phyloP scores from a whole-genome alignment of 768 basidiomycete genomes.

The Podaxis sp. region DNA sequence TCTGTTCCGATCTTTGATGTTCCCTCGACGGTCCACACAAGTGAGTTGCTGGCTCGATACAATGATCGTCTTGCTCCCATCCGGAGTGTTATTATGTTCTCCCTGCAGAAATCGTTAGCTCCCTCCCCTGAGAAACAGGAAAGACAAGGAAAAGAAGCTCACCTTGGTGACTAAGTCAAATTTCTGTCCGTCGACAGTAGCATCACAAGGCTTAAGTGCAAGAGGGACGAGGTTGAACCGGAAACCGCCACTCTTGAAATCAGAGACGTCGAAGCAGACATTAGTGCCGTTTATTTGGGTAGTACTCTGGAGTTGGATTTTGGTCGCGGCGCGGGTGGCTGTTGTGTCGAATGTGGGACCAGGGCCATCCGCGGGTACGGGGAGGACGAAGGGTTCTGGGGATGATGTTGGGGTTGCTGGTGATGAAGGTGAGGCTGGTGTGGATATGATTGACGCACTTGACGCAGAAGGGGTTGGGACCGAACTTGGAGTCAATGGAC shows the following conservation, averaged over 20 bases:
- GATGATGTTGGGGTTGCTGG: neutral
- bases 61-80: slow-evolving; percentile 22
- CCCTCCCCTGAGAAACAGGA: neutral
- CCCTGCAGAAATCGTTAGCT: slow-evolving; percentile 12
- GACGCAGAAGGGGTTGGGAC: too few relatives aligned
- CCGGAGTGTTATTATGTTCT: slow-evolving; percentile 22
- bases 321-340: neutral
- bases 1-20: slow-evolving; percentile 23
- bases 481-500: too few relatives aligned
- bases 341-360: neutral
- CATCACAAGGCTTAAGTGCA: slow-evolving; percentile 21
- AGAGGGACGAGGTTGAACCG: slow-evolving; percentile 24
- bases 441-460: too few relatives aligned
- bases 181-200: slow-evolving; percentile 20
- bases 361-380: neutral
- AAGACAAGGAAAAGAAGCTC: neutral
- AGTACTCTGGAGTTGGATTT: neutral
- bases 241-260: slow-evolving; percentile 23
- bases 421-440: neutral
- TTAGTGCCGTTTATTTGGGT: neutral
- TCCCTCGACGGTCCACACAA: slow-evolving; percentile 22
- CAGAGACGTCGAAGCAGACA: slow-evolving; percentile 19
- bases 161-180: slow-evolving; percentile 25
- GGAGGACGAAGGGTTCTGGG: neutral
- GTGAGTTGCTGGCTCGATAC: slow-evolving; percentile 24